phyloP scores from a whole-genome alignment of 768 basidiomycete species.

The Daedaleopsis sinensis region DNA sequence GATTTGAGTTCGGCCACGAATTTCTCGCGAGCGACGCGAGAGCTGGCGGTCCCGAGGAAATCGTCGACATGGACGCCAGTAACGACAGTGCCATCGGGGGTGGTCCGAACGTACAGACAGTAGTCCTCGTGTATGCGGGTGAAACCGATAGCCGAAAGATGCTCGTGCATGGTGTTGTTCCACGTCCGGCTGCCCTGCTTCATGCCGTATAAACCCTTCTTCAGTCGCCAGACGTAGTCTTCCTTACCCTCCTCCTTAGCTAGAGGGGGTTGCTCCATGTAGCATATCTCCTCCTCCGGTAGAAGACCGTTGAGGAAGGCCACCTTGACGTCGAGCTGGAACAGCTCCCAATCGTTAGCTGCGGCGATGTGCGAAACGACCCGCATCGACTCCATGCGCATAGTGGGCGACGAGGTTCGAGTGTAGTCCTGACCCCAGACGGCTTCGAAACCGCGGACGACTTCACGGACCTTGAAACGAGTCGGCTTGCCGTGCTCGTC shows the following conservation, averaged over 20 bases:
- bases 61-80: slow-evolving; percentile 28
- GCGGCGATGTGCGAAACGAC: slow-evolving; percentile 30
- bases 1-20: slow-evolving; percentile 33
- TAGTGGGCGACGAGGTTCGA: slow-evolving; percentile 44
- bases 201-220: slow-evolving; percentile 23
- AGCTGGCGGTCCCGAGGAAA: slow-evolving; percentile 11
- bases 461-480: slow-evolving; percentile 38
- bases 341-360: slow-evolving; percentile 35
- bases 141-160: slow-evolving; percentile 16
- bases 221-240: slow-evolving; percentile 13
- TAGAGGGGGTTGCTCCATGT: slow-evolving; percentile 39
- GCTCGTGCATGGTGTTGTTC: slow-evolving; percentile 11
- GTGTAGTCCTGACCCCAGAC: slow-evolving; percentile 45
- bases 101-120: slow-evolving; percentile 14
- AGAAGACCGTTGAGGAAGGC: slow-evolving; percentile 40
- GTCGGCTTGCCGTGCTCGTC: slow-evolving; percentile 24
- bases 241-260: slow-evolving; percentile 8
- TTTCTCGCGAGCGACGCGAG: slow-evolving; percentile 29
- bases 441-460: slow-evolving; percentile 47
- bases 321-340: slow-evolving; percentile 44
- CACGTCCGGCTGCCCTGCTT: slow-evolving; percentile 23
- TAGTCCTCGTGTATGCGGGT: slow-evolving; percentile 16
- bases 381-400: slow-evolving; percentile 41
- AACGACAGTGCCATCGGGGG: slow-evolving; percentile 10
- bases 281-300: slow-evolving; percentile 31